Base-by-base conservation (phyloP, 108 stramenopile genomes). In the Chaetoceros muelleri region DNA sequence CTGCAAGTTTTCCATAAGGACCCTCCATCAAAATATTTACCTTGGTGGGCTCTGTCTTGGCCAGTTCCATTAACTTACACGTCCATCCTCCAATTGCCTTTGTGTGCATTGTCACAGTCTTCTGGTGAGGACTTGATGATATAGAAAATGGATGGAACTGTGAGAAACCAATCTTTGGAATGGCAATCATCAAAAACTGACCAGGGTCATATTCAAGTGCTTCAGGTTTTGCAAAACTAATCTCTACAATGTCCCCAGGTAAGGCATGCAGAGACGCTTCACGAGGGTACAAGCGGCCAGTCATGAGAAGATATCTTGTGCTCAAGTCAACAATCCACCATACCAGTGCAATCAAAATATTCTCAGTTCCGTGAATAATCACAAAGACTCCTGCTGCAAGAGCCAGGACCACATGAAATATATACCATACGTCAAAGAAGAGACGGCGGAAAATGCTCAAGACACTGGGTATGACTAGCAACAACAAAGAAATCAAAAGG, bases 131-230 rank as follows among this genome's bases (percentile, higher is more conserved):
- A 46, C 31, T 34, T 17, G 57, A 58, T 18, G 57, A 45, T 17
- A 58, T 45, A n/a, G 31, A 46, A 22, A 58, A 23, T 25, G 57
- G 57, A 26, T 58, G 57, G 46, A 58, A 58, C 46, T 58, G 25
- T 2, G n/a, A 22, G 20, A 47, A 3, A 2, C 31, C 30, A 23
- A 58, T 23, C 2, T 17, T 26, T 2, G 57, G 57, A 22, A 58
- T 19, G 2, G 57, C 57, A 26, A 58, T 58, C 40, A 40, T 30
- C 16, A 58, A n/a, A 23, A 46, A 58, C 25, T 58, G 57, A 16
- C 57, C 57, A 3, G 57, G 20, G 22, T 25, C 18, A 45, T 58
- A 58, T 3, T 45, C 46, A 24, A 58, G 46, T 1, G 10, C 23
- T n/a, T 22, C 1, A 18, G 57, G 57, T 23, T 58, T 58, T 3